phyloP scores from a whole-genome alignment of 1,284 basidiomycete genomes.

The Termitomyces sp. region DNA sequence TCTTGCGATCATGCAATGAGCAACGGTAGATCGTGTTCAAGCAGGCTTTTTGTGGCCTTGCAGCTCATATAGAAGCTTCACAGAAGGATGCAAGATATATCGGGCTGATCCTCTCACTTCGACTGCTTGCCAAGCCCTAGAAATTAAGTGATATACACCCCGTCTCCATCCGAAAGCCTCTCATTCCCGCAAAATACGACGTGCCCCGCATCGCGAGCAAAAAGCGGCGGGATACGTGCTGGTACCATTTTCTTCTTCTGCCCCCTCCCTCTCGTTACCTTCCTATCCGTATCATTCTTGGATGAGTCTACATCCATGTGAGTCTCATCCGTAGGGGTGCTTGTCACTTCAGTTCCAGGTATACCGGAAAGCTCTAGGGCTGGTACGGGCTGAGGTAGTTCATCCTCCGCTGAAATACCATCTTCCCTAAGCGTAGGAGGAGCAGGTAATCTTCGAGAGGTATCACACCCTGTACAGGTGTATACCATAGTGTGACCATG shows the following conservation, averaged over 20 bases:
- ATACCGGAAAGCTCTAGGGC: not conserved
- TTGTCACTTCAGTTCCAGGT: not conserved
- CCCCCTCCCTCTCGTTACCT: not conserved
- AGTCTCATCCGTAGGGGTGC: not conserved
- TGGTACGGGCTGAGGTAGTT: not conserved
- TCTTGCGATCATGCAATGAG: not conserved
- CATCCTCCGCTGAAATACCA: not conserved
- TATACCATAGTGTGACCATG: slow-evolving; percentile 53
- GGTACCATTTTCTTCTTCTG: slow-evolving; percentile 9
- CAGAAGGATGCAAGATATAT: not conserved
- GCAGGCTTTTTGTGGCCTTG: not conserved
- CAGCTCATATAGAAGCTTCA: not conserved
- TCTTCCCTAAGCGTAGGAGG: slow-evolving; percentile 33
- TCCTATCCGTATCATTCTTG: not conserved
- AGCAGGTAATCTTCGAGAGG: slow-evolving; percentile 56
- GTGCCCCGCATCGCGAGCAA: slow-evolving; percentile 56
- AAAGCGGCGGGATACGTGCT: slow-evolving; percentile 45
- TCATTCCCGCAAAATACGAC: slow-evolving; percentile 58
- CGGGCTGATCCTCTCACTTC: not conserved
- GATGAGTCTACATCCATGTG: slow-evolving; percentile 8
- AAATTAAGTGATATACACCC: slow-evolving; percentile 15
- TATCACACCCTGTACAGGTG: slow-evolving; percentile 50
- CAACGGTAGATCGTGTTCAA: too few relatives aligned
- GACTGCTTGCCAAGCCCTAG: not conserved
- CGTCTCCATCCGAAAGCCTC: slow-evolving; percentile 18